Conservation (phyloP, 2,329 filamentous ascomycete species). For the Colletotrichum somersetense region DNA sequence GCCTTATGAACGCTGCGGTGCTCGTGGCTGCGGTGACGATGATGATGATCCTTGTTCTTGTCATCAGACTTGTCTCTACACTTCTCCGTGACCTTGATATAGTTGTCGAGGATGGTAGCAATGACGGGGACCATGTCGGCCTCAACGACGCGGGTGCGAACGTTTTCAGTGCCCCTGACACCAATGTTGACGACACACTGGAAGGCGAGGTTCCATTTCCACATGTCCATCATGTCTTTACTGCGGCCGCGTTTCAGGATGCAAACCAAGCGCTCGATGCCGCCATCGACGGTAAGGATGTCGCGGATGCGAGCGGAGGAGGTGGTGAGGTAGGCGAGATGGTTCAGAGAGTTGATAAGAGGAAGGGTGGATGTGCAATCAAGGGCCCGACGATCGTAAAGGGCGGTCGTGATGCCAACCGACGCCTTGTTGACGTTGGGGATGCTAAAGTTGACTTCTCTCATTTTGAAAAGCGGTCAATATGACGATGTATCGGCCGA, state of each 20-base stretch:
- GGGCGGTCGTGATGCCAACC: slow-evolving; percentile 96
- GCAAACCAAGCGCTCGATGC: slow-evolving; percentile 95
- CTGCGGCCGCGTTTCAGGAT: slow-evolving; percentile 97
- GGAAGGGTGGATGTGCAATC: slow-evolving; percentile 98
- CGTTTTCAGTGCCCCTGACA: slow-evolving; percentile 92
- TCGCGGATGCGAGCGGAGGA: slow-evolving; percentile 97
- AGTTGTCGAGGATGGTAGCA: slow-evolving; percentile 97
- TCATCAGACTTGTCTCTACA: slow-evolving; percentile 89
- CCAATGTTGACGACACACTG: slow-evolving; percentile 99
- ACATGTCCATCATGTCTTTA: slow-evolving; percentile 99
- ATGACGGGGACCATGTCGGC: slow-evolving; percentile 99
- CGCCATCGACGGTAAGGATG: slow-evolving; percentile 98
- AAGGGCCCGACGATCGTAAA: slow-evolving; percentile 96
- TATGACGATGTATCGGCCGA: slow-evolving; percentile 3
- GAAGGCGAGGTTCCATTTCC: slow-evolving; percentile 99
- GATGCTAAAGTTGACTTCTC: slow-evolving; percentile 99
- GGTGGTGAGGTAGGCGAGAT: slow-evolving; percentile 97
- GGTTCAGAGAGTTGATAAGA: slow-evolving; percentile 98
- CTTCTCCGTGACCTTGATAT: slow-evolving; percentile 95
- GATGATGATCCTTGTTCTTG: slow-evolving; percentile 75
- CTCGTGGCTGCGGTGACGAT: slow-evolving; percentile 64
- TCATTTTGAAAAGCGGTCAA: slow-evolving; percentile 74
- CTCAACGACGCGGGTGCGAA: slow-evolving; percentile 95
- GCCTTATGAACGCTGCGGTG: slow-evolving; percentile 63
- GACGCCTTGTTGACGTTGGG: slow-evolving; percentile 99